Evolutionary conservation across 768 basidiomycete genomes (phyloP).

Genomic region (Pisolithus microcarpus): DNA sequence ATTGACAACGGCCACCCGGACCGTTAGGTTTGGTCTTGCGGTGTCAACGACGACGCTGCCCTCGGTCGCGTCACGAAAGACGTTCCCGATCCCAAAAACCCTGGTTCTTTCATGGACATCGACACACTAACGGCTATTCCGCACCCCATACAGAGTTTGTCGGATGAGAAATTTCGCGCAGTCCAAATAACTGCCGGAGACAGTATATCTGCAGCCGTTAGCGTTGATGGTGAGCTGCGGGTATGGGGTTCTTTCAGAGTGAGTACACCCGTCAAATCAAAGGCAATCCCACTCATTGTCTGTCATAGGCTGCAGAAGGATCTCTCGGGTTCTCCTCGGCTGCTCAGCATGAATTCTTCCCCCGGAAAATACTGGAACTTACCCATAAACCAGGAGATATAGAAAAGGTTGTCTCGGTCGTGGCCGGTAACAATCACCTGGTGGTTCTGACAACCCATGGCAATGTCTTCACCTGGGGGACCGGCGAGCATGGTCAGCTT

Average conservation of each 20-base stretch:
- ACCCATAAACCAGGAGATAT: conserved; percentile 53
- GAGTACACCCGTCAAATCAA: conserved; percentile 20
- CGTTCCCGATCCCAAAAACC: conserved; percentile 51
- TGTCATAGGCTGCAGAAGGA: conserved; percentile 61
- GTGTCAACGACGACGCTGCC: conserved; percentile 84
- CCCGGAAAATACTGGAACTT: conserved; percentile 53
- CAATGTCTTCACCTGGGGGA: conserved; percentile 83
- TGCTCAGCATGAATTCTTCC: conserved; percentile 58
- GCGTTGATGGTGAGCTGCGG: conserved; percentile 68
- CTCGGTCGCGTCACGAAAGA: conserved; percentile 70
- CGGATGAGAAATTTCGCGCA: conserved; percentile 77
- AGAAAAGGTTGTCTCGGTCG: conserved; percentile 70
- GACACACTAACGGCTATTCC: conserved; percentile 49
- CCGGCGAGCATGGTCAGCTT: conserved; percentile 85
- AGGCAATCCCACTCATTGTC: conserved; percentile 4
- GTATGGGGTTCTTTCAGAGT: conserved; percentile 93
- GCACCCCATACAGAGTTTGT: conserved; percentile 59
- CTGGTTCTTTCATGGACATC: conserved; percentile 49
- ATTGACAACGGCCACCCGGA: not conserved
- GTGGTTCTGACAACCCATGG: conserved; percentile 85
- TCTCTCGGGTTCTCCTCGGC: conserved; percentile 76
- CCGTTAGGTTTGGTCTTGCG: conserved; percentile 73
- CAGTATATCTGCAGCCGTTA: conserved; percentile 80
- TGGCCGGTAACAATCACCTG: conserved; percentile 83
- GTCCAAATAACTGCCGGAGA: conserved; percentile 82